phyloP scores from a whole-genome alignment of 2,329 filamentous ascomycete genomes.

The Phialophora macrospora region DNA sequence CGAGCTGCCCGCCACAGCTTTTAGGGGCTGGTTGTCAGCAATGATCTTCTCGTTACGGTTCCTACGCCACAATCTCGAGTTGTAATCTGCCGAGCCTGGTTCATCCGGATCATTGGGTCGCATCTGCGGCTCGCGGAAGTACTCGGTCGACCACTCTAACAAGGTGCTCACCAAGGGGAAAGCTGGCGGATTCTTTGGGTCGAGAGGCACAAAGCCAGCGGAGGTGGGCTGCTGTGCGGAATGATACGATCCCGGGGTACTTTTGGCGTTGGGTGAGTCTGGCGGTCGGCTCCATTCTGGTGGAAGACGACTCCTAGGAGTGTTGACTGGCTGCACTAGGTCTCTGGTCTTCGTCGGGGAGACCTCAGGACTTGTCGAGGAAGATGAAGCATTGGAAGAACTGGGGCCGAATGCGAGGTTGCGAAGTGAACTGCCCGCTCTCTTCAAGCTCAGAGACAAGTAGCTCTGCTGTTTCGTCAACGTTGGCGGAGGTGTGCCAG shows the following conservation, averaged over 20 bases:
- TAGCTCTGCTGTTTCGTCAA: constrained; percentile 64
- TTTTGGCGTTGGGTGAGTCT: constrained; percentile 73
- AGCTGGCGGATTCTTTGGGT: constrained; percentile 56
- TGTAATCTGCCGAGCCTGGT: constrained; percentile 94
- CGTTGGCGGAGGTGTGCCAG: constrained; percentile 55
- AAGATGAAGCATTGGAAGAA: constrained; percentile 43
- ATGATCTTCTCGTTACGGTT: constrained; percentile 93
- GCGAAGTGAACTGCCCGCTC: constrained; percentile 69
- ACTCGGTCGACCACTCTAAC: constrained; percentile 94
- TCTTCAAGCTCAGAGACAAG: constrained; percentile 63
- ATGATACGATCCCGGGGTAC: constrained; percentile 72
- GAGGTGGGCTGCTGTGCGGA: constrained; percentile 79
- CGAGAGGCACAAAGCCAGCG: constrained; percentile 70
- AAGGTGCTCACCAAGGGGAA: constrained; percentile 84
- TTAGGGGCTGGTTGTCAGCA: constrained; percentile 88
- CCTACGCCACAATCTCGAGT: constrained; percentile 88
- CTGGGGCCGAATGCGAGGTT: constrained; percentile 60
- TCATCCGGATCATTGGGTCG: constrained; percentile 94
- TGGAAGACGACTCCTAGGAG: constrained; percentile 57
- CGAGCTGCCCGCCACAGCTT: constrained; percentile 81
- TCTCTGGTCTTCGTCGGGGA: constrained; percentile 38
- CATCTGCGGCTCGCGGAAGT: constrained; percentile 99
- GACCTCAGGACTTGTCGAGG: constrained; percentile 41
- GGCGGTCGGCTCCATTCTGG: constrained; percentile 69
- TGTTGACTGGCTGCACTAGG: constrained; percentile 41